These are phyloP conservation scores for Coniochaeta hoffmannii DNA, from an alignment of 2,329 filamentous ascomycete species.

Conservation along the genomic window DNA sequence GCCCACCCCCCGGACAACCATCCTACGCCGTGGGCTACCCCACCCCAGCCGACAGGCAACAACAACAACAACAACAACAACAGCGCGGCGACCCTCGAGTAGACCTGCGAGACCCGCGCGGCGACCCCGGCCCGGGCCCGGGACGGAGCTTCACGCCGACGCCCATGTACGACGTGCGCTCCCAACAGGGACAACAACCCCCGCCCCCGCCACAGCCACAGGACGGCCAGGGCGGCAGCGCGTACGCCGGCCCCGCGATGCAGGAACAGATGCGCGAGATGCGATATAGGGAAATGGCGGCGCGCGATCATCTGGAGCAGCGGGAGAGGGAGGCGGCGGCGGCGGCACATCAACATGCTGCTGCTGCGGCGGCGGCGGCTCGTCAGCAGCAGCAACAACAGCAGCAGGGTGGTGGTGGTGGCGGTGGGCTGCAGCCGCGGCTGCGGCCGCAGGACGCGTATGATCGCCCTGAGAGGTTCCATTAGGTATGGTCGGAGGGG, in stretches of 20 bases:
- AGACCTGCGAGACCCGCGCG: not conserved
- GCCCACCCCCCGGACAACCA: slow-evolving; percentile 8
- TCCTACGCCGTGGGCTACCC: slow-evolving; percentile 8
- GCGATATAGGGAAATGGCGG: slow-evolving; percentile 7
- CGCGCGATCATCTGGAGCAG: not conserved
- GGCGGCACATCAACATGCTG: slow-evolving; percentile 1
- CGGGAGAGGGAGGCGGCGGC: not conserved
- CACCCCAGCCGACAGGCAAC: not conserved
- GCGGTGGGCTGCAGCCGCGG: not conserved
- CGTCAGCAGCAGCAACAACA: slow-evolving; percentile 5
- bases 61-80: not conserved
- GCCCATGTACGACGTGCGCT: slow-evolving; percentile 17
- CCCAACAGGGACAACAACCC: slow-evolving; percentile 8
- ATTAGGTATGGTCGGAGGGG: not conserved
- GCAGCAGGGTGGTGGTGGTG: slow-evolving; percentile 4
- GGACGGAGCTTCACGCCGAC: slow-evolving; percentile 20
- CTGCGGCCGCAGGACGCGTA: not conserved
- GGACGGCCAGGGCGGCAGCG: slow-evolving; percentile 4
- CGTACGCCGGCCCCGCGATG: slow-evolving; percentile 4
- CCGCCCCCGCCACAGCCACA: slow-evolving; percentile 3
- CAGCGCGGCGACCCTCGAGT: too few relatives aligned
- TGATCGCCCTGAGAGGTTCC: not conserved
- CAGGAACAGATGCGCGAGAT: slow-evolving; percentile 9
- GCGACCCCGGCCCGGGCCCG: slow-evolving; percentile 7
- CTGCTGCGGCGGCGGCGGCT: too few relatives aligned